Percentiles rank a stretch among this genome's conserved stretches.
phyloP scores from a whole-genome alignment of 2,329 filamentous ascomycete genomes.

The Myriosclerotinia scirpicola region DNA sequence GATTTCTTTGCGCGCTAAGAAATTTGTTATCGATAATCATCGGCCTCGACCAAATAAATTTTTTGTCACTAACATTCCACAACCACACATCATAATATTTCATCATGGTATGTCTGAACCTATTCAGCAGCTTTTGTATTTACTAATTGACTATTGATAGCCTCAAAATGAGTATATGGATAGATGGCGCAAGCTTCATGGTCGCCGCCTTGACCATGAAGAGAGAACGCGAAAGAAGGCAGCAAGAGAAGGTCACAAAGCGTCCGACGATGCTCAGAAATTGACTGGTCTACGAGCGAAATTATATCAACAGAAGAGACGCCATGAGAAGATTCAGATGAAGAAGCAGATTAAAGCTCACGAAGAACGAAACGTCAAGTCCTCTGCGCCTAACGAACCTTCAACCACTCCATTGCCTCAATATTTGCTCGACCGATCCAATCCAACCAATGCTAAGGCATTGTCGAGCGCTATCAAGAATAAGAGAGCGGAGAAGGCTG shows the following conservation, averaged over 20 bases:
- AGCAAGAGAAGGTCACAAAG: slow-evolving; percentile 86
- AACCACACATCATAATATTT: slow-evolving; percentile 26
- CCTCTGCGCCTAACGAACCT: slow-evolving; percentile 73
- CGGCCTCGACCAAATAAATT: slow-evolving; percentile 19
- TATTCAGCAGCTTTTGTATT: slow-evolving; percentile 35
- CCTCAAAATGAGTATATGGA: slow-evolving; percentile 87
- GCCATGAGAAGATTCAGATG: slow-evolving; percentile 98
- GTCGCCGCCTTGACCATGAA: slow-evolving; percentile 47
- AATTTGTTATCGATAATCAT: slow-evolving; percentile 30
- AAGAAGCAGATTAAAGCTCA: slow-evolving; percentile 91
- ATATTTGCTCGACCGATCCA: slow-evolving; percentile 82
- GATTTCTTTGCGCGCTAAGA: slow-evolving; percentile 20
- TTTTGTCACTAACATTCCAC: slow-evolving; percentile 24
- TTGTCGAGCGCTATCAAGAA: slow-evolving; percentile 89
- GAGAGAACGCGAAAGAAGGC: slow-evolving; percentile 84
- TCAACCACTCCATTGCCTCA: slow-evolving; percentile 80
- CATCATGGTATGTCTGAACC: slow-evolving; percentile 30
- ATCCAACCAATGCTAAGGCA: slow-evolving; percentile 62
- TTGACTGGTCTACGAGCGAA: slow-evolving; percentile 89
- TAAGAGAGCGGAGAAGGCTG: slow-evolving; percentile 90
- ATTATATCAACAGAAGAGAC: slow-evolving; percentile 87
- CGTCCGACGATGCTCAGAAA: slow-evolving; percentile 88
- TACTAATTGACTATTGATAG: slow-evolving; percentile 43
- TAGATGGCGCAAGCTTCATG: slow-evolving; percentile 68
- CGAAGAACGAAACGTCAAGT: slow-evolving; percentile 95